These are phyloP conservation scores for Lentinula lateritia DNA, from an alignment of 768 basidiomycete species.

Conservation along the genomic window DNA sequence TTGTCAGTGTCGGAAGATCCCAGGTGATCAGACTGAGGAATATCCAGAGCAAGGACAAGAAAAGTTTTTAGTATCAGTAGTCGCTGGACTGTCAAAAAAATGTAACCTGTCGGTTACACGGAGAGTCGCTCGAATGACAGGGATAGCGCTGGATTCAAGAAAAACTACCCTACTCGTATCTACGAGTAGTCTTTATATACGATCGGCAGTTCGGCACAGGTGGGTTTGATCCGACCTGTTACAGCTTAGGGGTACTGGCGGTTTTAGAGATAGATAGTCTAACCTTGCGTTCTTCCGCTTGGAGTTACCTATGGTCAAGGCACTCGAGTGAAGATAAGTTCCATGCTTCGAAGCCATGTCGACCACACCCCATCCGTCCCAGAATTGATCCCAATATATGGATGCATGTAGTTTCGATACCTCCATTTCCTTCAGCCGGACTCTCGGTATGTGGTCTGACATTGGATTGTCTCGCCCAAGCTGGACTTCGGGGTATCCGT, in stretches of 20 bases:
- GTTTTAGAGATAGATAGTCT: conserved; percentile 61
- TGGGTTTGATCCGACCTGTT: no score
- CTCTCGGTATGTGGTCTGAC: conserved; percentile 44
- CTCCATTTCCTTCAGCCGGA: conserved; percentile 79
- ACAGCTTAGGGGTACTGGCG: conserved; percentile 71
- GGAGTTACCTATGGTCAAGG: conserved; percentile 14
- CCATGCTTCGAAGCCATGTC: conserved; percentile 88
- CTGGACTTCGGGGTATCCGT: conserved; percentile 57
- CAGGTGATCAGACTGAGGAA: no score
- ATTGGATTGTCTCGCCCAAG: conserved; percentile 66
- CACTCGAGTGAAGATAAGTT: conserved; percentile 48
- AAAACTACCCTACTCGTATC: no score
- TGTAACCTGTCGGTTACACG: no score
- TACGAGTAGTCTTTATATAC: no score
- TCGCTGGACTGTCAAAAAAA: no score
- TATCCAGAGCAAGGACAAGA: no score
- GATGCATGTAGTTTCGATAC: conserved; percentile 81
- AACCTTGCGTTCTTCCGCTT: conserved; percentile 23
- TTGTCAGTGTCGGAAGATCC: no score
- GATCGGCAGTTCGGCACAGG: no score
- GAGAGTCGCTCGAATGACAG: no score
- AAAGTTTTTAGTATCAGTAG: no score
- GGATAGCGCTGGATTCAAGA: no score
- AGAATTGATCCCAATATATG: conserved; percentile 58
- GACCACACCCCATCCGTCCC: conserved; percentile 64